A percentile compares a stretch with the other conserved stretches of the same genome.
Conservation (phyloP, 176 grass and related monocot species). For the Carex cristatella region DNA sequence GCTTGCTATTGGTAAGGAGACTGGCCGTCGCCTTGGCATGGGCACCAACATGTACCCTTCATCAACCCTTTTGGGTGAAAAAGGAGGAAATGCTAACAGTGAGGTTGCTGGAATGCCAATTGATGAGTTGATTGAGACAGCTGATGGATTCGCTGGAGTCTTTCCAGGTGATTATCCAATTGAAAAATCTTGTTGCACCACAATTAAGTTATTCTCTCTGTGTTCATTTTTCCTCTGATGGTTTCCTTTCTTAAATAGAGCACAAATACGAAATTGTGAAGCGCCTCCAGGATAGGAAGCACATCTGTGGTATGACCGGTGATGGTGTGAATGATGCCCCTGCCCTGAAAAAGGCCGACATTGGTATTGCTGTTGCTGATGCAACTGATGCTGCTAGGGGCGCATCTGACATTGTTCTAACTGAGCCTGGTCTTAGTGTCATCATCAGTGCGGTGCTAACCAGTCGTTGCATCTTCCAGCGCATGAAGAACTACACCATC, state of each 20-base stretch:
- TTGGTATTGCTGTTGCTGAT: conserved; percentile 87
- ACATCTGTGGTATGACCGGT: conserved; percentile 91
- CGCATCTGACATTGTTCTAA: conserved; percentile 91
- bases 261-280: conserved; percentile 99
- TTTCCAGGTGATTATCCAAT: conserved; percentile 41
- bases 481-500: conserved; percentile 99
- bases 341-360: conserved; percentile 94
- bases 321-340: conserved; percentile 93
- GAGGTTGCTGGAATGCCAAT: conserved; percentile 55
- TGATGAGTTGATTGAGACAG: conserved; percentile 91
- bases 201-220: neutral
- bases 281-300: conserved; percentile 68
- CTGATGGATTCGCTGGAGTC: conserved; percentile 86
- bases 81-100: conserved; percentile 27
- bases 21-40: conserved; percentile 76
- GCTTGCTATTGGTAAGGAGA: conserved; percentile 92
- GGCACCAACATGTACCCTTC: conserved; percentile 98
- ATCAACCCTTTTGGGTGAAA: conserved; percentile 67
- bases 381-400: conserved; percentile 84
- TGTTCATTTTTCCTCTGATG: neutral
- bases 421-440: conserved; percentile 81
- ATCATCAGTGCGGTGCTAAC: conserved; percentile 80
- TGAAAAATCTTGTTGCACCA: neutral
- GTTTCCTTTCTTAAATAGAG: conserved; percentile 31
- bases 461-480: conserved; percentile 81